phyloP scores from a whole-genome alignment of 306 rosid genomes.

The Ochetophila trinervis region DNA sequence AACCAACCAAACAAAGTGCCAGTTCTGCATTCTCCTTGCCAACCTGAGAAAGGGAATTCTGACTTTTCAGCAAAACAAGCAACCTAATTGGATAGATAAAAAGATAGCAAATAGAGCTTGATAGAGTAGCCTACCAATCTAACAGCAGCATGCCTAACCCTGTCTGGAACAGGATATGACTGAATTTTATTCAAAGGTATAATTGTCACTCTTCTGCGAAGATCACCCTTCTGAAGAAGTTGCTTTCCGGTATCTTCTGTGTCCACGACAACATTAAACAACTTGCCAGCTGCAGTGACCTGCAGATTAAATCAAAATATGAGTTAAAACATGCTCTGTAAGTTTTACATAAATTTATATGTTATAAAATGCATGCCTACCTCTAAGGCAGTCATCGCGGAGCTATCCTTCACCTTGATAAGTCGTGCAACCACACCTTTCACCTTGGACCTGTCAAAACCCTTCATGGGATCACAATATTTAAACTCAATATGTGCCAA shows the following conservation, averaged over 20 bases:
- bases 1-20: conserved; percentile 91
- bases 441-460: conserved; percentile 89
- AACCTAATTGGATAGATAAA: background rate
- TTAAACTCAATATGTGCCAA: conserved; percentile 67
- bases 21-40: conserved; percentile 79
- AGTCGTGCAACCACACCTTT: conserved; percentile 96
- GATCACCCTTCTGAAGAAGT: conserved; percentile 81
- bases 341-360: background rate
- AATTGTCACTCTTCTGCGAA: conserved; percentile 90
- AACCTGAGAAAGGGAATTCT: conserved; percentile 53
- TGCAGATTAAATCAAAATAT: conserved; percentile 27
- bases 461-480: conserved; percentile 73
- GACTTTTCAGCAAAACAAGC: conserved; percentile 17
- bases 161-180: conserved; percentile 42
- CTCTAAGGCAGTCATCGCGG: conserved; percentile 93
- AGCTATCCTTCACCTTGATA: conserved; percentile 76
- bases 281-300: conserved; percentile 97
- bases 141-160: conserved; percentile 64
- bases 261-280: conserved; percentile 92
- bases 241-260: conserved; percentile 84
- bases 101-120: background rate
- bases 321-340: conserved; percentile 8
- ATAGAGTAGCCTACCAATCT: conserved; percentile 56
- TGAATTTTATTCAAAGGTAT: conserved; percentile 94
- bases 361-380: conserved; percentile 37